phyloP scores from a whole-genome alignment of 1,284 basidiomycete species.

The Puccinia sorghi region DNA sequence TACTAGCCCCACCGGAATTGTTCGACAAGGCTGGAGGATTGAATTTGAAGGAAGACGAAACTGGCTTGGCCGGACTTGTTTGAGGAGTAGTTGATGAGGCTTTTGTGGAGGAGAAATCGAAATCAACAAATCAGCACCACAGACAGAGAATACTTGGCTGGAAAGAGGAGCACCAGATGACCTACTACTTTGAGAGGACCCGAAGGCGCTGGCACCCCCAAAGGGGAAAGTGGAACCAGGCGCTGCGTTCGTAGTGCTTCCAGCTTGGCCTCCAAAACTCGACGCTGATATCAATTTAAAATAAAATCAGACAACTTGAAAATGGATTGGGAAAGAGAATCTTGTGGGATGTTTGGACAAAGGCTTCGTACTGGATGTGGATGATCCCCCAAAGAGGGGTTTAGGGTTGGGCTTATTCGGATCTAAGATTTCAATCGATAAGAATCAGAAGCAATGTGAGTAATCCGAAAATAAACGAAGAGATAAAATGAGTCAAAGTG shows the following conservation, averaged over 20 bases:
- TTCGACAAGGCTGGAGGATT: not conserved
- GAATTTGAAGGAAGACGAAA: not conserved
- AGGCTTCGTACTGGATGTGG: not conserved
- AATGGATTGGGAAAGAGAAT: not conserved
- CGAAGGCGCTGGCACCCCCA: not conserved
- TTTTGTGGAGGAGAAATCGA: not conserved
- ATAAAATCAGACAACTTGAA: not conserved
- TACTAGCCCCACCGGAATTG: not conserved
- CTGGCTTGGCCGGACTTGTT: slow-evolving; percentile 30
- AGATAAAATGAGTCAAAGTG: not conserved
- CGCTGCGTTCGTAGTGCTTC: not conserved
- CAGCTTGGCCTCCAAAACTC: not conserved
- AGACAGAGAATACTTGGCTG: not conserved
- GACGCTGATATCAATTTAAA: not conserved
- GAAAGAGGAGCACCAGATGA: not conserved
- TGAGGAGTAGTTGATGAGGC: slow-evolving; percentile 38
- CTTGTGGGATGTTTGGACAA: not conserved
- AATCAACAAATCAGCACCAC: not conserved
- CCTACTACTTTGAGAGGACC: not conserved
- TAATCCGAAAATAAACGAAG: not conserved
- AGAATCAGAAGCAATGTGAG: not conserved
- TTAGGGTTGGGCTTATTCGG: not conserved
- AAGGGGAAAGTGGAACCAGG: not conserved
- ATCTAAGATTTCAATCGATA: not conserved
- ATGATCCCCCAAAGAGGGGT: not conserved